Percentiles rank a stretch among this genome's conserved stretches.
phyloP scores from a whole-genome alignment of 805 yeast species.

The Yamadazyma philogaea region DNA sequence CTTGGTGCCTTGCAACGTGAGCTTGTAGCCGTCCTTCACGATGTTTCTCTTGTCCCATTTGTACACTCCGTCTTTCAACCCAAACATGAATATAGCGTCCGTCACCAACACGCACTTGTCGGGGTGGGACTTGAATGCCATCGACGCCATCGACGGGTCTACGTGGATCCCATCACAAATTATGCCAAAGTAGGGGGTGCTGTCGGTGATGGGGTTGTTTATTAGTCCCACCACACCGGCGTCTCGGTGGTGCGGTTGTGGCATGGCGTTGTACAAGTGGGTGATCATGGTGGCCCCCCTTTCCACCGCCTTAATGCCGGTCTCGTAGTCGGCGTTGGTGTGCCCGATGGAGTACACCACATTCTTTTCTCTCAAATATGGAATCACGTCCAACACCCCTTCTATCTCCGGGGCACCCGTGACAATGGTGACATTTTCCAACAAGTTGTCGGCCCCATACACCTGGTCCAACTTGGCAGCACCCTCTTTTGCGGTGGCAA shows the following conservation, averaged over 20 bases:
- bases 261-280: constrained; percentile 63
- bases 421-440: constrained; percentile 37
- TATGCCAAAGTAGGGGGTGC: constrained; percentile 49
- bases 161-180: constrained; percentile 61
- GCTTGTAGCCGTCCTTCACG: constrained; percentile 45
- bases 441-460: constrained; percentile 36
- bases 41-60: constrained; percentile 49
- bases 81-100: constrained; percentile 58
- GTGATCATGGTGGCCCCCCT: constrained; percentile 61
- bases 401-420: constrained; percentile 54
- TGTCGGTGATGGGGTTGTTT: constrained; percentile 25
- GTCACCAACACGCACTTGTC: constrained; percentile 56
- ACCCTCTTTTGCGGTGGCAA: constrained; percentile 36
- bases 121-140: constrained; percentile 51
- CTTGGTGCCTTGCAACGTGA: constrained; percentile 50
- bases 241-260: constrained; percentile 56
- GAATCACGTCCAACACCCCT: constrained; percentile 44
- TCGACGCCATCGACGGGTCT: constrained; percentile 48
- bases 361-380: constrained; percentile 29
- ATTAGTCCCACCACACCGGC: constrained; percentile 54
- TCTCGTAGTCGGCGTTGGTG: constrained; percentile 39
- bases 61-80: constrained; percentile 55
- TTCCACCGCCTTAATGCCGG: constrained; percentile 42
- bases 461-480: constrained; percentile 25
- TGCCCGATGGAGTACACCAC: constrained; percentile 48